A percentile compares a stretch with the other conserved stretches of the same genome.
Evolutionary conservation across 148 eudicot genomes (phyloP).

Genomic region (Rhododendron ferrugineum): DNA sequence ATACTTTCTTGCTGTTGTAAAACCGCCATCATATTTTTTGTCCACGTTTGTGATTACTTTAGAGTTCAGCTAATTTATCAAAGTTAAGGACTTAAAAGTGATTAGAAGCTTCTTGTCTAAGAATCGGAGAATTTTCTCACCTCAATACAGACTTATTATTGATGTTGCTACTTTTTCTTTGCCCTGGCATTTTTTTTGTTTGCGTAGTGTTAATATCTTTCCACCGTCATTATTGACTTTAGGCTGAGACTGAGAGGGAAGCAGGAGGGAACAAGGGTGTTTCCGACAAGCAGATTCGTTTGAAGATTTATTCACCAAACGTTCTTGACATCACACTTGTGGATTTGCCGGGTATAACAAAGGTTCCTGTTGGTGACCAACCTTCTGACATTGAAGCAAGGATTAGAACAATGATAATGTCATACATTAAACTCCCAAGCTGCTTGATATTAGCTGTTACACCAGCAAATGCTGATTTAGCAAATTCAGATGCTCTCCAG

Average conservation of each 20-base stretch:
- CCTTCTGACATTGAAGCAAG: conserved; percentile 87
- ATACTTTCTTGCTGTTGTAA: not conserved
- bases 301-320: conserved; percentile 79
- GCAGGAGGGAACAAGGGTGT: conserved; percentile 88
- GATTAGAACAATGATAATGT: conserved; percentile 87
- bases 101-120: not conserved
- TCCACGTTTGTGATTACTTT: not conserved
- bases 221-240: not conserved
- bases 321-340: conserved; percentile 91
- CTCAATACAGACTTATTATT: not conserved
- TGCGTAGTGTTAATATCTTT: not conserved
- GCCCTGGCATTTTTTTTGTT: not conserved
- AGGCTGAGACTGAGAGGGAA: conserved; percentile 93
- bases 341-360: conserved; percentile 85
- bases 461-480: conserved; percentile 86
- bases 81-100: not conserved
- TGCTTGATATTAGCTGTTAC: conserved; percentile 87
- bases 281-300: conserved; percentile 72
- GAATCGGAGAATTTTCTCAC: not conserved
- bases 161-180: not conserved
- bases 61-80: not conserved
- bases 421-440: conserved; percentile 60
- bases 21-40: not conserved
- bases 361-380: conserved; percentile 96
- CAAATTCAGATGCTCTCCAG: conserved; percentile 94